These are phyloP conservation scores for Penicillium diatomitis DNA, from an alignment of 495 filamentous ascomycete genomes.

Conservation along the genomic window DNA sequence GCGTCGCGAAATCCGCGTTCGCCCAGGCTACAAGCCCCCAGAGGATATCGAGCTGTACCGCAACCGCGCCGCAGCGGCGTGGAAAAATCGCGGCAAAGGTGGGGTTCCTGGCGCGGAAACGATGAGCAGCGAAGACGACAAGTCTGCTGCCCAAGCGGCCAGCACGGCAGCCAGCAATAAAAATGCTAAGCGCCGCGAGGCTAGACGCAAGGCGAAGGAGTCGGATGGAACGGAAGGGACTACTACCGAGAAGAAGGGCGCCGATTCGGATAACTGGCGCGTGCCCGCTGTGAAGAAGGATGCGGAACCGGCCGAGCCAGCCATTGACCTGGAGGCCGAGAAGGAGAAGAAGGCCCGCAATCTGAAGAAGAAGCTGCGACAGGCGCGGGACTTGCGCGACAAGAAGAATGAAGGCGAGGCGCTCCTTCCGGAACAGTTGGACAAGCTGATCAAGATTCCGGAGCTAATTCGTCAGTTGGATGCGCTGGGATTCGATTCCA, in stretches of 20 bases:
- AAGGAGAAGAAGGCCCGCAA: constrained; percentile 88
- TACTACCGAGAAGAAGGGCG: constrained; percentile 31
- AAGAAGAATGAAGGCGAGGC: constrained; percentile 82
- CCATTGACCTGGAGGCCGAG: constrained; percentile 60
- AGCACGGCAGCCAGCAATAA: constrained; percentile 58
- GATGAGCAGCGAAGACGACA: constrained; percentile 42
- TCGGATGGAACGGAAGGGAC: constrained; percentile 24
- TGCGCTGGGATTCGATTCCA: constrained; percentile 68
- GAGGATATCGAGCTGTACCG: constrained; percentile 97
- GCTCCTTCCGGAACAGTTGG: constrained; percentile 88
- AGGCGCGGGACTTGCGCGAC: constrained; percentile 79
- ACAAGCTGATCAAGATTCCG: constrained; percentile 94
- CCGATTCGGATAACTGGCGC: constrained; percentile 24
- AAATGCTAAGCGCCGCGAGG: constrained; percentile 88
- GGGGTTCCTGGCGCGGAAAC: constrained; percentile 75
- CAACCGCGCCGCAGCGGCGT: constrained; percentile 79
- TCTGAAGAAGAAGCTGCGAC: constrained; percentile 91
- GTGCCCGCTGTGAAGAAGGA: constrained; percentile 16
- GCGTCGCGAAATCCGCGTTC: constrained; percentile 83
- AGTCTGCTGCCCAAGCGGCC: constrained; percentile 24
- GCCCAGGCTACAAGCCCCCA: constrained; percentile 86
- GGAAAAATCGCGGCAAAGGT: constrained; percentile 68
- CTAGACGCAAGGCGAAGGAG: constrained; percentile 77
- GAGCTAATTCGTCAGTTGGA: constrained; percentile 88
- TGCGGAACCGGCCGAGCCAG: constrained; percentile 24